Conservation (phyloP, 306 rosid genomes). For the Fagus sylvatica region DNA sequence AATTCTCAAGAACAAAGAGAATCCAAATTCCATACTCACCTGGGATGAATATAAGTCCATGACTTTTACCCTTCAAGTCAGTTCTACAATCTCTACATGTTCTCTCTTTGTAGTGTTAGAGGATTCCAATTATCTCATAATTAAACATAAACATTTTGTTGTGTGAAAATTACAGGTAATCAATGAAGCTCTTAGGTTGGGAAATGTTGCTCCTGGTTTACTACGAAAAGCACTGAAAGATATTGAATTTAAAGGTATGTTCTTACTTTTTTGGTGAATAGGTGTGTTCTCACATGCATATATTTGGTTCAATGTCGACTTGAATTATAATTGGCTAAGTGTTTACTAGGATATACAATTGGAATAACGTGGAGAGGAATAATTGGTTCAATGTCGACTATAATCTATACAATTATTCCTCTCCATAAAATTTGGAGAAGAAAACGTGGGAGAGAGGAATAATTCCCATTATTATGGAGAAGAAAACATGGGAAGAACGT, state of each 20-base stretch:
- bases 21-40: constrained; percentile 25
- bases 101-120: too few relatives aligned
- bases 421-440: too few relatives aligned
- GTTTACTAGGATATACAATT: constrained; percentile 38
- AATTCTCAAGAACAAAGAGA: constrained; percentile 31
- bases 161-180: constrained; percentile 26
- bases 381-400: too few relatives aligned
- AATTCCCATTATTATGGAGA: too few relatives aligned
- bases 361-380: too few relatives aligned
- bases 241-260: constrained; percentile 22
- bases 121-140: not conserved
- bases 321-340: not conserved
- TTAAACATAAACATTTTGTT: not conserved
- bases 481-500: too few relatives aligned
- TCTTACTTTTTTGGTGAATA: too few relatives aligned
- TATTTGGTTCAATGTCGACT: not conserved
- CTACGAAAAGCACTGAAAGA: constrained; percentile 40
- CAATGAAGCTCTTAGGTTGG: constrained; percentile 38
- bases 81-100: constrained; percentile 1
- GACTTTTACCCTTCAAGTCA: constrained; percentile 39
- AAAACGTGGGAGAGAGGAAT: too few relatives aligned
- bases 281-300: constrained; percentile 12
- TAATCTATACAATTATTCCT: too few relatives aligned
- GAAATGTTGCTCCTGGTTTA: constrained; percentile 30
- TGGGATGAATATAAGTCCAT: constrained; percentile 51